These are phyloP conservation scores for Corylus avellana DNA, from an alignment of 306 rosid species.

Conservation along the genomic window DNA sequence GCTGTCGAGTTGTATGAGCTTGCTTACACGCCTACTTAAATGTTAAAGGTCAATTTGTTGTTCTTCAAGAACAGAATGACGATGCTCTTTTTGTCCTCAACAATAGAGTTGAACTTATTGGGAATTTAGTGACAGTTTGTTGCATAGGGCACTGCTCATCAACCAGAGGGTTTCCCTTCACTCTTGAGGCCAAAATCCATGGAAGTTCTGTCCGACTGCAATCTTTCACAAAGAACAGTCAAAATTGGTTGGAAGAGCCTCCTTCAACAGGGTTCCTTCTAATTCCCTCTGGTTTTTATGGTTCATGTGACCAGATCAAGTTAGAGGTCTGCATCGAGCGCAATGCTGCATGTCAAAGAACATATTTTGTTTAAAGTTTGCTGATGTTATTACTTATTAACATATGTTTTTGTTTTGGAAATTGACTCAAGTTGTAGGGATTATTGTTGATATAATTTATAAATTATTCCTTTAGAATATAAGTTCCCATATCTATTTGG, in stretches of 20 bases:
- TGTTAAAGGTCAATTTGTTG: constrained; percentile 18
- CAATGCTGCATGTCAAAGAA: not conserved
- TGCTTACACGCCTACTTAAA: not conserved
- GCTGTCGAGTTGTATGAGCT: too few relatives aligned
- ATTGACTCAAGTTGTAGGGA: too few relatives aligned
- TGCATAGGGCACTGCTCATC: constrained; percentile 50
- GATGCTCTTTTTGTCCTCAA: constrained; percentile 48
- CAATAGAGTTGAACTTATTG: constrained; percentile 32
- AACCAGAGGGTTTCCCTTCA: constrained; percentile 39
- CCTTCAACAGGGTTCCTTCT: constrained; percentile 41
- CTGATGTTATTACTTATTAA: not conserved
- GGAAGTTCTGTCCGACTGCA: constrained; percentile 38
- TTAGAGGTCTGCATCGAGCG: constrained; percentile 53
- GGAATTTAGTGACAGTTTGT: constrained; percentile 44
- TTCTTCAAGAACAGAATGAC: constrained; percentile 57
- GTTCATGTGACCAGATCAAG: constrained; percentile 28
- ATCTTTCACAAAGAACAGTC: constrained; percentile 44
- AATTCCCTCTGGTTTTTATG: constrained; percentile 43
- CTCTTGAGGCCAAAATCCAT: constrained; percentile 39
- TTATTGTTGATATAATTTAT: not conserved
- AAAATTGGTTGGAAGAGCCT: constrained; percentile 13
- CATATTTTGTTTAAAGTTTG: not conserved
- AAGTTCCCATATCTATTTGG: not conserved
- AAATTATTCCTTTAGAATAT: not conserved
- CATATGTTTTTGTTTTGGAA: not conserved